These are phyloP conservation scores for Penicillium riverlandense DNA, from an alignment of 495 filamentous ascomycete genomes.

Conservation along the genomic window DNA sequence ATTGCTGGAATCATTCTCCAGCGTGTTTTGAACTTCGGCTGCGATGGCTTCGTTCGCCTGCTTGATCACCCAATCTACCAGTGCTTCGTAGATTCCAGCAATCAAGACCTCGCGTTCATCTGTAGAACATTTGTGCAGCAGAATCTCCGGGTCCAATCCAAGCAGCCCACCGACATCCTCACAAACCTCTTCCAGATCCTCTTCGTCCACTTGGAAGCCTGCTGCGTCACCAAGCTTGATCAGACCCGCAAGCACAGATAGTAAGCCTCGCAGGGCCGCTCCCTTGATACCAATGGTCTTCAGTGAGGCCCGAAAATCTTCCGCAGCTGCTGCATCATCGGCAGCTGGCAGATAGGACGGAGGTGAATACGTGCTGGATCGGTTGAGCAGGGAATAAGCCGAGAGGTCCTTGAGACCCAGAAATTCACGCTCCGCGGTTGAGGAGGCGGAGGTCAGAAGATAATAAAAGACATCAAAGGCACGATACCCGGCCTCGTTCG, in stretches of 20 bases:
- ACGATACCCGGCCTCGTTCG: conserved; percentile 70
- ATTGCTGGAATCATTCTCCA: conserved; percentile 57
- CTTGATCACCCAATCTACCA: conserved; percentile 89
- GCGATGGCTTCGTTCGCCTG: conserved; percentile 88
- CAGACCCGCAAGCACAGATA: conserved; percentile 78
- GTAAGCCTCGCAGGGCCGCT: conserved; percentile 64
- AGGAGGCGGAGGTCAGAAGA: conserved; percentile 81
- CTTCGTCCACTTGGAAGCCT: conserved; percentile 77
- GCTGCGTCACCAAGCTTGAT: conserved; percentile 88
- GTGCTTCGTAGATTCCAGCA: conserved; percentile 81
- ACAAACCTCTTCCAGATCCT: conserved; percentile 77
- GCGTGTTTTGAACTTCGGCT: conserved; percentile 59
- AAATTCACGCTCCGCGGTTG: conserved; percentile 84
- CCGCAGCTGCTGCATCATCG: conserved; percentile 86
- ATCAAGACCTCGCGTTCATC: conserved; percentile 77
- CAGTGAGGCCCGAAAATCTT: conserved; percentile 79
- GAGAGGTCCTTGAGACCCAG: conserved; percentile 77
- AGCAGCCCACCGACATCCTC: conserved; percentile 84
- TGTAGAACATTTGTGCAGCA: conserved; percentile 70
- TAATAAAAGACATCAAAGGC: conserved; percentile 99
- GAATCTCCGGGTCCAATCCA: conserved; percentile 78
- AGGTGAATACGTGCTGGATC: conserved; percentile 78
- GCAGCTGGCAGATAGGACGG: conserved; percentile 88
- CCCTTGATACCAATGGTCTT: conserved; percentile 92
- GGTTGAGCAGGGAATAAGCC: conserved; percentile 68